These are phyloP conservation scores for Sugiyamaella qingdaonensis DNA, from an alignment of 805 yeast species.

Conservation along the genomic window DNA sequence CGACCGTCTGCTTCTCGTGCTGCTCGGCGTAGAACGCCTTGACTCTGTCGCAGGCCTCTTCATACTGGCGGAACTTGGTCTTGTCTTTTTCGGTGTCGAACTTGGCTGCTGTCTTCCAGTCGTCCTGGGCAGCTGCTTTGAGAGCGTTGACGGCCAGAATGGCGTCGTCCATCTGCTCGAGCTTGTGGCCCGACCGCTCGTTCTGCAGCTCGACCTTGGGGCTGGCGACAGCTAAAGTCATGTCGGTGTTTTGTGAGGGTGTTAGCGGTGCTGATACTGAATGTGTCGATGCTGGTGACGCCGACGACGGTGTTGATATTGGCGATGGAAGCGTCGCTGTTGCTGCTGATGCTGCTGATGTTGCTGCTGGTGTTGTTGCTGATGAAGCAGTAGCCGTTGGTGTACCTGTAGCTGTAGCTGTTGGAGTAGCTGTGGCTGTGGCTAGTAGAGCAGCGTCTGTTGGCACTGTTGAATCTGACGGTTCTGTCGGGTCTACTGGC, in stretches of 20 bases:
- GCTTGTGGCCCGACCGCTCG: conserved; percentile 10
- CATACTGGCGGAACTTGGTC: conserved; percentile 56
- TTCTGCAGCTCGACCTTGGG: conserved; percentile 9
- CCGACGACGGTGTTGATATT: no score
- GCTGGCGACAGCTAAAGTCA: not conserved
- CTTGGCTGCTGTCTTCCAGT: conserved; percentile 20
- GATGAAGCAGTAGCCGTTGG: no score
- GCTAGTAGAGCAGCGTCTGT: no score
- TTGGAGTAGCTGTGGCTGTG: no score
- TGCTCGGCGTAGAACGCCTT: conserved; percentile 63
- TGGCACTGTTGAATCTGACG: no score
- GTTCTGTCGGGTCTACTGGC: not conserved
- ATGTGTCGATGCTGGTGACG: no score
- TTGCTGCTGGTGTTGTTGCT: no score
- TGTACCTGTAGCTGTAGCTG: no score
- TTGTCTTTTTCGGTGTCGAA: conserved; percentile 30
- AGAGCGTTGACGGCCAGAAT: conserved; percentile 19
- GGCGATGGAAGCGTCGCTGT: no score
- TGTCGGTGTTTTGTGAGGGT: not conserved
- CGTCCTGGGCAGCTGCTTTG: conserved; percentile 9
- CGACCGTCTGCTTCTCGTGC: conserved; percentile 66
- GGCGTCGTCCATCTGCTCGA: conserved; percentile 22
- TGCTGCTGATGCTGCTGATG: no score
- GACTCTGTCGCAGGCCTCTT: conserved; percentile 64
- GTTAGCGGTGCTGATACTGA: no score